phyloP scores from a whole-genome alignment of 306 rosid genomes.

The Inga laurina region DNA sequence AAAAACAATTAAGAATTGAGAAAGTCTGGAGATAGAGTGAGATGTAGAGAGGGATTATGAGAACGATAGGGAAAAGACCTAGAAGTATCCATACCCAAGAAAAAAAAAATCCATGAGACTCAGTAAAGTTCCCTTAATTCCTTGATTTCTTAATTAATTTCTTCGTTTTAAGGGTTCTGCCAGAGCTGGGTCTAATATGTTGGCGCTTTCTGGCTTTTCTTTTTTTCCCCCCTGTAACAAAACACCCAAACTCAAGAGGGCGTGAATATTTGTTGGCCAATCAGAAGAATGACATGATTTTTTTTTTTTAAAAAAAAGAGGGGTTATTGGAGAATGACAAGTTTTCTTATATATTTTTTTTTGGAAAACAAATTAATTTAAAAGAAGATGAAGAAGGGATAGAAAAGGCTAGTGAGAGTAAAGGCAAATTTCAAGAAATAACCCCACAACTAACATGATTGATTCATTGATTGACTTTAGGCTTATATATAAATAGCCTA shows the following conservation, averaged over 20 bases:
- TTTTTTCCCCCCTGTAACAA: conserved; percentile 53
- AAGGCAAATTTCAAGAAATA: conserved; percentile 35
- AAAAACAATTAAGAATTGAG: conserved; percentile 12
- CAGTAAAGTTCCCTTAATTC: background rate
- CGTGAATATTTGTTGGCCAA: conserved; percentile 20
- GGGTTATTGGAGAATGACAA: conserved; percentile 29
- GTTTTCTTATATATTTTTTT: background rate
- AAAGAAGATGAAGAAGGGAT: conserved; percentile 36
- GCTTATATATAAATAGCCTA: conserved; percentile 19
- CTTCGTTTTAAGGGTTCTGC: background rate
- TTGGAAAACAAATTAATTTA: background rate
- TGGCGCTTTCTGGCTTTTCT: conserved; percentile 53
- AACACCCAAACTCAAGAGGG: conserved; percentile 72
- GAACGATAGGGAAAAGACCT: conserved; percentile 45
- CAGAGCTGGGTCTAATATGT: conserved; percentile 9
- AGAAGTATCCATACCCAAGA: conserved; percentile 33
- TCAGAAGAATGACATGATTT: background rate
- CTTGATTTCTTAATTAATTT: background rate
- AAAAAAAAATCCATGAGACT: conserved; percentile 38
- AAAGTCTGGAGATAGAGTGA: conserved; percentile 37
- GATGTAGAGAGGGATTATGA: conserved; percentile 28
- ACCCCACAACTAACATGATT: conserved; percentile 63
- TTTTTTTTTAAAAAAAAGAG: background rate
- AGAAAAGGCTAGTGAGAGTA: conserved; percentile 36
- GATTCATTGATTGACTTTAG: conserved; percentile 57